These are phyloP conservation scores for Suillus cothurnatus DNA, from an alignment of 768 basidiomycete species.

Conservation along the genomic window DNA sequence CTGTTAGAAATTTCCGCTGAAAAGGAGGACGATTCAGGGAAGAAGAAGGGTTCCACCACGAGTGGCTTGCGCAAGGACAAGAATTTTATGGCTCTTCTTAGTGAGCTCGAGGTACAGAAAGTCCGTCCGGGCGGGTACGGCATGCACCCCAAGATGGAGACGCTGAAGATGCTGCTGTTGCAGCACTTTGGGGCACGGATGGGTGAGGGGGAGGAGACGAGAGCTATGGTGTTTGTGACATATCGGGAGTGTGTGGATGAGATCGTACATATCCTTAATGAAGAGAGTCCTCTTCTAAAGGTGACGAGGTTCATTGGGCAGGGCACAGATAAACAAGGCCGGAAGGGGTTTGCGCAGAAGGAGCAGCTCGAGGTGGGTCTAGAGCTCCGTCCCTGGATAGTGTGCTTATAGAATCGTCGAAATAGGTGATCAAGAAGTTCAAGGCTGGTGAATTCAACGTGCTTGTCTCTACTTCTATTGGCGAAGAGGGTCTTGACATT, in stretches of 20 bases:
- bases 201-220: conserved; percentile 53
- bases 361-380: conserved; percentile 81
- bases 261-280: conserved; percentile 78
- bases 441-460: conserved; percentile 88
- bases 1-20: conserved; percentile 55
- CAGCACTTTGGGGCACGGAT: conserved; percentile 64
- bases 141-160: conserved; percentile 92
- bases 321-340: conserved; percentile 80
- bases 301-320: conserved; percentile 92
- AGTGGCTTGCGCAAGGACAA: conserved; percentile 49
- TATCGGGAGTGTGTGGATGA: conserved; percentile 91
- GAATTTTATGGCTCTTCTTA: conserved; percentile 64
- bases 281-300: conserved; percentile 75
- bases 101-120: conserved; percentile 64
- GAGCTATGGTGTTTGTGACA: conserved; percentile 95
- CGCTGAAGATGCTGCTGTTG: conserved; percentile 68
- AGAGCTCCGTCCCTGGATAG: conserved; percentile 3
- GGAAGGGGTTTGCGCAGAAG: conserved; percentile 87
- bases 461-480: conserved; percentile 93
- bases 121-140: conserved; percentile 49
- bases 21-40: conserved; percentile 33
- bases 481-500: conserved; percentile 98
- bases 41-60: conserved; percentile 43
- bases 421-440: conserved; percentile 83
- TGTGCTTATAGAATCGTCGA: conserved; percentile 5